Conservation (phyloP, 108 stramenopile genomes). For the Stephanodiscus minutulus region DNA sequence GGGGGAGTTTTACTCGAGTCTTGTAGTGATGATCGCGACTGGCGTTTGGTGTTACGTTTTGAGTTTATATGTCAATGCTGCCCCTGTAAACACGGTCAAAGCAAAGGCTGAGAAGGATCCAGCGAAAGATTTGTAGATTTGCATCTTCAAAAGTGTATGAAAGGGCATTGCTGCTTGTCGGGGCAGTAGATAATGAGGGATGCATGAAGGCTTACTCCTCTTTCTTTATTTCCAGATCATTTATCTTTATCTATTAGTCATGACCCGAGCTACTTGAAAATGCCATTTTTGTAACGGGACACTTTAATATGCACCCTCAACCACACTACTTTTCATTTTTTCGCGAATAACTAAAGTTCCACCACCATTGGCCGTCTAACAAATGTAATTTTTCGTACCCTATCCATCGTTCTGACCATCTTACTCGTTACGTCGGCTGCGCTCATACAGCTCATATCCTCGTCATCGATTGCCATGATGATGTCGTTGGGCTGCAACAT, state of each 20-base stretch:
- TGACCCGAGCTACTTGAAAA: too few relatives aligned
- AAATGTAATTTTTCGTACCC: conserved; percentile 56
- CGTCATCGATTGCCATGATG: conserved; percentile 49
- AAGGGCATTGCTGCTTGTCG: background rate
- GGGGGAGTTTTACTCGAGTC: conserved; percentile 81
- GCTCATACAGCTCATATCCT: conserved; percentile 49
- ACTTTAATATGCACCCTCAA: too few relatives aligned
- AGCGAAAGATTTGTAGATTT: conserved; percentile 48
- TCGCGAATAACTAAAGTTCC: background rate
- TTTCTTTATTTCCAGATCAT: background rate
- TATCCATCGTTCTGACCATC: conserved; percentile 63
- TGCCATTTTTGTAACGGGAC: too few relatives aligned
- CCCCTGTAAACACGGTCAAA: conserved; percentile 32
- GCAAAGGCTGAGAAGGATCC: conserved; percentile 49
- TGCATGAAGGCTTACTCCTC: background rate
- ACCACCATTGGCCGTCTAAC: conserved; percentile 35
- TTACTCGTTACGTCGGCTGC: conserved; percentile 50
- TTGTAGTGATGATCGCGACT: conserved; percentile 79
- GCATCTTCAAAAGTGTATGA: background rate
- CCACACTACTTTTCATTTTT: background rate
- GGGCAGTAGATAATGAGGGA: background rate
- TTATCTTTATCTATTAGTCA: too few relatives aligned
- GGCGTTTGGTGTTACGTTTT: conserved; percentile 79
- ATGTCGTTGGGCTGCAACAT: conserved; percentile 40
- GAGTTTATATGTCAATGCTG: conserved; percentile 70